phyloP scores from a whole-genome alignment of 164 flowering plant species.

The Kingdonia uniflora region DNA sequence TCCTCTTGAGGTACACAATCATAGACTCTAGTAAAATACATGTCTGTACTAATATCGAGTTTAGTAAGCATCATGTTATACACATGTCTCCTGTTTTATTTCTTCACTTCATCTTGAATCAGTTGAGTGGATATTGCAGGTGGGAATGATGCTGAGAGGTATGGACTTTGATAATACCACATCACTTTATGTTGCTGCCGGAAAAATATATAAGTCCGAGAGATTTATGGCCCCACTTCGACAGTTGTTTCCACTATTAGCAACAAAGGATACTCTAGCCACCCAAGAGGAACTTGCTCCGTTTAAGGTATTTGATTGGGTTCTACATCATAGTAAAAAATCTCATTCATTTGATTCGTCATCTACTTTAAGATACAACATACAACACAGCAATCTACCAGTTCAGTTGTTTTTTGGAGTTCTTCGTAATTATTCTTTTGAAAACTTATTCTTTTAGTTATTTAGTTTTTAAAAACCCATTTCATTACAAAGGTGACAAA shows the following conservation, averaged over 20 bases:
- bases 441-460: no score
- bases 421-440: no score
- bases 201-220: conserved; percentile 76
- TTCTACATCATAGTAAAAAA: no score
- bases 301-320: conserved; percentile 43
- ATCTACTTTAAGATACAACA: no score
- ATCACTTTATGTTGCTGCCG: conserved; percentile 77
- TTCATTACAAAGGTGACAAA: no score
- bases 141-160: conserved; percentile 97
- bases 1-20: conserved; percentile 68
- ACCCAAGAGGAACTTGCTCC: conserved; percentile 76
- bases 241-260: conserved; percentile 75
- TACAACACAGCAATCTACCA: neutral
- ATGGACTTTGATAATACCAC: conserved; percentile 96
- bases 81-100: no score
- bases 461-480: no score
- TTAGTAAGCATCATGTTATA: no score
- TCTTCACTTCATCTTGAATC: neutral
- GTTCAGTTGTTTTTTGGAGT: neutral
- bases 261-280: conserved; percentile 81
- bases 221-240: conserved; percentile 85
- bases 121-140: conserved; percentile 38
- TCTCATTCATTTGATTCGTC: no score
- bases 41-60: no score
- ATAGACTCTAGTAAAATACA: neutral